These are phyloP conservation scores for Calonectria fujianensis DNA, from an alignment of 2,329 filamentous ascomycete genomes.

Conservation along the genomic window DNA sequence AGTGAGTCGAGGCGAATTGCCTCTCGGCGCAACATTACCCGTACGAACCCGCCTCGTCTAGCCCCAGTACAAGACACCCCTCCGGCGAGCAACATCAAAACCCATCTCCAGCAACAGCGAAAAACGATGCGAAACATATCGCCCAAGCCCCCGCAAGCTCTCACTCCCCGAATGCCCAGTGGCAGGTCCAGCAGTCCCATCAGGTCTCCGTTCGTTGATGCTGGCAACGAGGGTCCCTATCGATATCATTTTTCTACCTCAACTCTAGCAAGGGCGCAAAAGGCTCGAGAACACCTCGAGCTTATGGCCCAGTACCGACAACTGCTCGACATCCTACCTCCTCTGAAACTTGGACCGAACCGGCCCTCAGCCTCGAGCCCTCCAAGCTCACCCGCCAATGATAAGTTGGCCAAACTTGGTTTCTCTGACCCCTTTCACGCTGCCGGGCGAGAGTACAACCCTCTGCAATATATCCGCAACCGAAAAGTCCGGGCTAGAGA, in stretches of 20 bases:
- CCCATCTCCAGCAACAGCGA: slow-evolving; percentile 84
- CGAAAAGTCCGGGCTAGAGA: slow-evolving; percentile 89
- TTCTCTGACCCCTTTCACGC: slow-evolving; percentile 58
- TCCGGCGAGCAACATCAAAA: slow-evolving; percentile 76
- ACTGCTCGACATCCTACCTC: slow-evolving; percentile 85
- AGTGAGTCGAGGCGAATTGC: slow-evolving; percentile 86
- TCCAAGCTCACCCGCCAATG: slow-evolving; percentile 62
- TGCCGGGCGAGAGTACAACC: slow-evolving; percentile 87
- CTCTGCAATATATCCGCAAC: slow-evolving; percentile 93
- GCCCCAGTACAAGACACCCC: slow-evolving; percentile 72
- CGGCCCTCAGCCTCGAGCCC: slow-evolving; percentile 65
- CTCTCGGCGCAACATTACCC: slow-evolving; percentile 74
- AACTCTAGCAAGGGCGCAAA: slow-evolving; percentile 88
- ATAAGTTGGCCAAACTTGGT: slow-evolving; percentile 56
- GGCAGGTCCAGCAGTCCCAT: slow-evolving; percentile 66
- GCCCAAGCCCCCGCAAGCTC: slow-evolving; percentile 70
- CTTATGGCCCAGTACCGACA: slow-evolving; percentile 89
- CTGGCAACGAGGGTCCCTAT: slow-evolving; percentile 66
- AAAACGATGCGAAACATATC: slow-evolving; percentile 77
- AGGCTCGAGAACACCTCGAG: slow-evolving; percentile 89
- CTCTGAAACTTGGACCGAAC: slow-evolving; percentile 72
- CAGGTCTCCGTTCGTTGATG: slow-evolving; percentile 67
- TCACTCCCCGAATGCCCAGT: slow-evolving; percentile 64
- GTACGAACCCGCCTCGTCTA: slow-evolving; percentile 69
- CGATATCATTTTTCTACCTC: slow-evolving; percentile 84